Conservation (phyloP, 306 rosid species). For the Cicer bijugum region DNA sequence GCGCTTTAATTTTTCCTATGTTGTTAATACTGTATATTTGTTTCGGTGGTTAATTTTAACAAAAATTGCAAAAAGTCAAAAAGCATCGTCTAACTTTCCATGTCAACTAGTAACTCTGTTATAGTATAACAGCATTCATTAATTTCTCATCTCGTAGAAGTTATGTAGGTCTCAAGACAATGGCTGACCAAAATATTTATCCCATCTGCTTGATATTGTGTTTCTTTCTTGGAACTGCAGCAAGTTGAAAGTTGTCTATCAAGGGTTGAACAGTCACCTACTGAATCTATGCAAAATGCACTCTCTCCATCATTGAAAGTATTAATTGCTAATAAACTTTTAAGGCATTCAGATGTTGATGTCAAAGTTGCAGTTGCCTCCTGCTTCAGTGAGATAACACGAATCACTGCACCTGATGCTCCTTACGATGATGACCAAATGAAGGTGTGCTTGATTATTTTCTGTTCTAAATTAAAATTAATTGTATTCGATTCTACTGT, state of each 20-base stretch:
- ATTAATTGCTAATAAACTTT: conserved; percentile 59
- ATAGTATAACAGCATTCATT: neutral
- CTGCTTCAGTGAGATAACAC: conserved; percentile 86
- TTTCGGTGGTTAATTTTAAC: neutral
- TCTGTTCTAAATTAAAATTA: neutral
- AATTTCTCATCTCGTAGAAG: neutral
- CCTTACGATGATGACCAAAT: conserved; percentile 89
- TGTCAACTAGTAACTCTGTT: conserved; percentile 1
- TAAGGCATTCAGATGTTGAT: conserved; percentile 69
- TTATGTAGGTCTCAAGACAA: conserved; percentile 18
- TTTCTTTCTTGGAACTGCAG: conserved; percentile 51
- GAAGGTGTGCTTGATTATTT: conserved; percentile 61
- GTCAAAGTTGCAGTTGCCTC: conserved; percentile 86
- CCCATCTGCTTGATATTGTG: conserved; percentile 27
- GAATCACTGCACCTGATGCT: conserved; percentile 94
- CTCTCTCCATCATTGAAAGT: conserved; percentile 71
- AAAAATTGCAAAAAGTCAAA: neutral
- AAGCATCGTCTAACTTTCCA: neutral
- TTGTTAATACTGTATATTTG: neutral
- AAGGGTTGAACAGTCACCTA: conserved; percentile 82
- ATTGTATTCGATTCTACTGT: neutral
- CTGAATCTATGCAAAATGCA: conserved; percentile 64
- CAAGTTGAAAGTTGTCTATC: conserved; percentile 61
- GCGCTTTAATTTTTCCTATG: neutral
- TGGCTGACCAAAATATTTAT: conserved; percentile 19